Percentiles rank a stretch among this genome's conserved stretches.
phyloP scores from a whole-genome alignment of 2,329 filamentous ascomycete species.

The Botrytis squamosa region DNA sequence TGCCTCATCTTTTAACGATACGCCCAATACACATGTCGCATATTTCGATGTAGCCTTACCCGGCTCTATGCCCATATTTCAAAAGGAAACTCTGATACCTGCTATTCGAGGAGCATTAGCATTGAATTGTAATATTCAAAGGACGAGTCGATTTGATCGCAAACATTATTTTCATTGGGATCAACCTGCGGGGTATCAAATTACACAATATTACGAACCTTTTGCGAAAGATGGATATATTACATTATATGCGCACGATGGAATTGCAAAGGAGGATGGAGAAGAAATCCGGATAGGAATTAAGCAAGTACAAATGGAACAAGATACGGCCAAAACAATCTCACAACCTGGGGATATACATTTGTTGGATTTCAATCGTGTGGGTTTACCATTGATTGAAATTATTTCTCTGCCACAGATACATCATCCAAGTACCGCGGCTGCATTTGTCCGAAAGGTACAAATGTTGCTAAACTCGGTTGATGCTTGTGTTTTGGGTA shows the following conservation, averaged over 20 bases:
- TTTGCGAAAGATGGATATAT: conserved; percentile 70
- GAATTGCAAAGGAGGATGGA: conserved; percentile 73
- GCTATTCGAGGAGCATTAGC: conserved; percentile 88
- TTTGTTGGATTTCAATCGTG: conserved; percentile 90
- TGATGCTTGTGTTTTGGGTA: conserved; percentile 83
- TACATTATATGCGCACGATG: conserved; percentile 71
- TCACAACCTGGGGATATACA: conserved; percentile 71
- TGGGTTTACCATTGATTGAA: conserved; percentile 86
- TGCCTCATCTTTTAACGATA: conserved; percentile 60
- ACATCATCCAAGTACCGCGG: conserved; percentile 81
- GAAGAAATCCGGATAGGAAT: conserved; percentile 73
- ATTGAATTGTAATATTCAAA: conserved; percentile 75
- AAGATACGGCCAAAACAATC: conserved; percentile 94
- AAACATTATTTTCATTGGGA: conserved; percentile 99
- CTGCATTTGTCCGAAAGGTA: conserved; percentile 84
- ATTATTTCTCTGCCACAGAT: conserved; percentile 92
- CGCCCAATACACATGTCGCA: conserved; percentile 82
- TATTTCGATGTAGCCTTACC: conserved; percentile 88
- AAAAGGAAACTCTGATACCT: conserved; percentile 78
- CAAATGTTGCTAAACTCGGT: conserved; percentile 77
- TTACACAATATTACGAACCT: conserved; percentile 88
- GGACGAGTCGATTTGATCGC: conserved; percentile 80
- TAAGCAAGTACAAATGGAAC: conserved; percentile 94
- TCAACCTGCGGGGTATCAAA: conserved; percentile 93
- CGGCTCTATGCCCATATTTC: conserved; percentile 83